Base-by-base conservation (phyloP, 1,284 basidiomycete species). In the Ceratobasidium sp. region DNA sequence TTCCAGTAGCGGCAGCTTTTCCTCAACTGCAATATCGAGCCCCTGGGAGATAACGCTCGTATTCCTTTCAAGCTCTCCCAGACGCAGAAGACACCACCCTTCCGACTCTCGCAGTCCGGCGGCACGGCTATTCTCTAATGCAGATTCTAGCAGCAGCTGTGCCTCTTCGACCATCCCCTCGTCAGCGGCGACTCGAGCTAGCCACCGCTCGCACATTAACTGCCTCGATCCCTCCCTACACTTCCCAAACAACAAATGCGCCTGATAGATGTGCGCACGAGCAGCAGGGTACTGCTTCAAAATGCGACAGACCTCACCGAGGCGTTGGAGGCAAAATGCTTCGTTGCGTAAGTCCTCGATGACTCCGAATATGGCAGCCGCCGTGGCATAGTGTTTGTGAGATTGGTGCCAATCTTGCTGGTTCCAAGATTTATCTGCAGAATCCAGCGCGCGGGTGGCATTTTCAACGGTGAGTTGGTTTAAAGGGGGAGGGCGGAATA, bases 181-280 rank as follows among this genome's bases (percentile, higher is more conserved):
- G 19, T 71, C 56, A 48, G 27, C 59, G 22, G 56, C 56, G 1
- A 56, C 56, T 22, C 54, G 67, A 33, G 67, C 67, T 29, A 71
- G 56, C 67, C 54, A 71, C 27, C 67, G 44, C 36, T 71, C 67
- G 27, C 67, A 71, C 67, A 59, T 71, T 19, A 71, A 56, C 31
- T 71, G 67, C 24, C 67, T 24, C 22, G 67, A 41, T 11, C 22
- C 44, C 31, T 71, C 67, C 19, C 67, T 45, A 22, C 56, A 71
- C 22, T 50, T 41, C n/a, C 67, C 67, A 36, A 71, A 60, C 11
- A 71, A 29, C 6, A 60, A 33, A 51, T 71, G 67, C 14, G 67
- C 67, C 33, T 71, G 67, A 14, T 47, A 45, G 11, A 71, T 60
- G 50, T 71, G 67, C 19, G 67, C 56, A 24, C 56, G 53, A 29